Conservation (phyloP, 1,284 basidiomycete species). For the Xerocomus amazonicus region DNA sequence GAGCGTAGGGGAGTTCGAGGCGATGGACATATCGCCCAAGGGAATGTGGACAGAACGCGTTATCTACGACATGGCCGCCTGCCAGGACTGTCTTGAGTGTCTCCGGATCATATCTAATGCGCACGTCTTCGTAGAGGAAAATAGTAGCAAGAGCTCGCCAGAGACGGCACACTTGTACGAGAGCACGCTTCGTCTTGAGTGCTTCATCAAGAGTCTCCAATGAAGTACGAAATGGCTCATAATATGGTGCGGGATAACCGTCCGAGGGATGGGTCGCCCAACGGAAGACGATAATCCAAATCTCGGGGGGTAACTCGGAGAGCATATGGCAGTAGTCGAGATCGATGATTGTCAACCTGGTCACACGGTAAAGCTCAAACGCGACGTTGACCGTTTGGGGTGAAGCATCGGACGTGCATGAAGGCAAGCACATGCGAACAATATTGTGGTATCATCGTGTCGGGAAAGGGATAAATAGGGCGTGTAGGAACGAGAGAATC, state of each 20-base stretch:
- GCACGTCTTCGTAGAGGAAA: constrained; percentile 54
- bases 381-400: constrained; percentile 2
- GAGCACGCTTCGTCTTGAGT: constrained; percentile 35
- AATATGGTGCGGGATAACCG: constrained; percentile 30
- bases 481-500: constrained; percentile 12
- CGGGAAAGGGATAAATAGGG: constrained; percentile 28
- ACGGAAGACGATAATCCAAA: constrained; percentile 50
- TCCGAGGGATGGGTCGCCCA: constrained; percentile 37
- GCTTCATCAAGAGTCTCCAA: constrained; percentile 21
- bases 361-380: constrained; percentile 4
- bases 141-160: constrained; percentile 47
- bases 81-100: constrained; percentile 34
- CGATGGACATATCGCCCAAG: constrained; percentile 46
- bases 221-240: constrained; percentile 42
- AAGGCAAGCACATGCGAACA: constrained; percentile 13
- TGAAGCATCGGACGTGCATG: constrained; percentile 3
- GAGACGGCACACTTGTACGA: constrained; percentile 53
- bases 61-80: constrained; percentile 20
- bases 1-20: constrained; percentile 53
- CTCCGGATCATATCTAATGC: constrained; percentile 34
- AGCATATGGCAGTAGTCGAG: constrained; percentile 3
- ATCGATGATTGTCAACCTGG: not conserved
- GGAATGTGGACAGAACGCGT: constrained; percentile 25
- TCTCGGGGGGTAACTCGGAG: constrained; percentile 42
- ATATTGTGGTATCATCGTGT: constrained; percentile 33